A percentile compares a stretch with the other conserved stretches of the same genome.
Conservation (phyloP, 2,329 filamentous ascomycete genomes). For the Mycosphaerelloides madeirae region DNA sequence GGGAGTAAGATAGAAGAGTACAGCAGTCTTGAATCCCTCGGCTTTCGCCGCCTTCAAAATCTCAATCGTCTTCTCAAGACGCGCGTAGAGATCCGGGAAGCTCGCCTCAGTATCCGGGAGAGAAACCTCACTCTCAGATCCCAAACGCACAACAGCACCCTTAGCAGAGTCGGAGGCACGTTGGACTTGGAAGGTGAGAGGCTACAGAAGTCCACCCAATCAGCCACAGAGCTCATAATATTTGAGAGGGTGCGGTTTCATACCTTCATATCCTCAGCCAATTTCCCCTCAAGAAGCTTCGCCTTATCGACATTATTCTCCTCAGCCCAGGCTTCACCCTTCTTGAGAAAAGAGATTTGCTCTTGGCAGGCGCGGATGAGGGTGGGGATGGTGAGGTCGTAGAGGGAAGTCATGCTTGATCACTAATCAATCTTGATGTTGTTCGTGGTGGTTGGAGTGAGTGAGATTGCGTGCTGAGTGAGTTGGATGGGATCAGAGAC, state of each 20-base stretch:
- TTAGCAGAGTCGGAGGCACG: conserved; percentile 41
- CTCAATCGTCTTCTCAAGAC: conserved; percentile 46
- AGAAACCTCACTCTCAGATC: neutral
- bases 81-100: conserved; percentile 45
- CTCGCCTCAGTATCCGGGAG: conserved; percentile 45
- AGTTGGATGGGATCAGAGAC: too few species aligned
- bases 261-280: conserved; percentile 47
- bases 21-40: conserved; percentile 38
- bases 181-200: conserved; percentile 48
- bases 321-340: conserved; percentile 40
- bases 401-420: conserved; percentile 4
- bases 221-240: neutral
- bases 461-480: neutral
- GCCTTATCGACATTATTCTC: conserved; percentile 34
- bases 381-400: conserved; percentile 33
- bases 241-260: neutral
- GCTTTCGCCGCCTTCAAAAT: conserved; percentile 43
- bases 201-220: conserved; percentile 2
- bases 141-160: conserved; percentile 19
- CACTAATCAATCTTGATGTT: neutral
- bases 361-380: conserved; percentile 42
- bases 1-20: neutral
- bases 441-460: neutral
- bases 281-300: conserved; percentile 38
- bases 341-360: conserved; percentile 41